Conservation (phyloP, 768 basidiomycete species). For the Saitozyma sp. region DNA sequence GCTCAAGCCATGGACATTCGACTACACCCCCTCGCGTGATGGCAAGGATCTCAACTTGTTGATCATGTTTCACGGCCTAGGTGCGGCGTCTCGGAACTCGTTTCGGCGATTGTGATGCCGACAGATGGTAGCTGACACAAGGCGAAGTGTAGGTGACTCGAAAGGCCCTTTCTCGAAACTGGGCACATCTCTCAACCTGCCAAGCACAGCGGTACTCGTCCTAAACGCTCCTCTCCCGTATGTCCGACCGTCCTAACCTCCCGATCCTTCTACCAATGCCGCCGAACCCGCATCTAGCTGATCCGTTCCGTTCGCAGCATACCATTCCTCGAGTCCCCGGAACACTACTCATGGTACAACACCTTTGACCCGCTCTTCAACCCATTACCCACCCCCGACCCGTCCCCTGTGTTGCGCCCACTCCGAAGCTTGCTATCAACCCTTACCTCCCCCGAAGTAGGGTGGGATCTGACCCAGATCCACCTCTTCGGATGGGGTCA, state of each 20-base stretch:
- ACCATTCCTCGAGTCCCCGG: slow-evolving; percentile 39
- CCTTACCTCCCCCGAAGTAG: slow-evolving; percentile 26
- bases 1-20: slow-evolving; percentile 42
- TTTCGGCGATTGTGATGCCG: not conserved
- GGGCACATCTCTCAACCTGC: slow-evolving; percentile 40
- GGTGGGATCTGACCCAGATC: slow-evolving; percentile 37
- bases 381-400: slow-evolving; percentile 34
- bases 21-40: slow-evolving; percentile 34
- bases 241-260: slow-evolving; percentile 5
- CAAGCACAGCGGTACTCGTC: slow-evolving; percentile 44
- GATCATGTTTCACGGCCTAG: slow-evolving; percentile 51
- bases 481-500: slow-evolving; percentile 52
- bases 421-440: slow-evolving; percentile 26
- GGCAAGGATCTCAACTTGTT: slow-evolving; percentile 47
- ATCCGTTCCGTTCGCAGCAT: slow-evolving; percentile 16
- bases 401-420: slow-evolving; percentile 17
- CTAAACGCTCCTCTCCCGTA: slow-evolving; percentile 45
- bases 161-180: slow-evolving; percentile 41
- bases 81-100: slow-evolving; percentile 13
- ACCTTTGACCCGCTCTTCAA: slow-evolving; percentile 41
- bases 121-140: slow-evolving; percentile 1
- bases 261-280: not conserved
- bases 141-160: slow-evolving; percentile 40
- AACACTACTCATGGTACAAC: slow-evolving; percentile 42
- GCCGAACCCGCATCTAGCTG: not conserved